A percentile compares a stretch with the other conserved stretches of the same genome.
Evolutionary conservation across 2,329 filamentous ascomycete genomes (phyloP).

Genomic region (Cladophialophora psammophila): DNA sequence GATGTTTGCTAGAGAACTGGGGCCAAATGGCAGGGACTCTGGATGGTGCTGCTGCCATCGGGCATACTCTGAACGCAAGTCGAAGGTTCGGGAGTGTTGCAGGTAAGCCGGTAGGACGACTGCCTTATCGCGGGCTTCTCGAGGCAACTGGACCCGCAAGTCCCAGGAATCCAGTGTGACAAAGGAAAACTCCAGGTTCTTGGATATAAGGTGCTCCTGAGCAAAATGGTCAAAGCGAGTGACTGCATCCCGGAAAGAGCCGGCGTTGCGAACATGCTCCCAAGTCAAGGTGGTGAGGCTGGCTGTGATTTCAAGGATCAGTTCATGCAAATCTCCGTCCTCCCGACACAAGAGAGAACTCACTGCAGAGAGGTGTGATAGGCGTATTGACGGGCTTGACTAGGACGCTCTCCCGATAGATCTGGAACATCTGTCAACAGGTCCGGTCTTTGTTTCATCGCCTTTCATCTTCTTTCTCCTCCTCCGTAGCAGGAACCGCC

Average conservation of each 20-base stretch:
- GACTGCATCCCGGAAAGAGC: slow-evolving; percentile 95
- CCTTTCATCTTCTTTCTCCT: slow-evolving; percentile 18
- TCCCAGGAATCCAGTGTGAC: slow-evolving; percentile 99
- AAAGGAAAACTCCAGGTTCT: slow-evolving; percentile 96
- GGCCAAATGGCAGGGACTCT: slow-evolving; percentile 94
- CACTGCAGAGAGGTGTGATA: slow-evolving; percentile 98
- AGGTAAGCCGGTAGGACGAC: slow-evolving; percentile 96
- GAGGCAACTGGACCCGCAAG: slow-evolving; percentile 93
- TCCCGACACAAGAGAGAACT: slow-evolving; percentile 56
- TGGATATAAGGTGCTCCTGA: slow-evolving; percentile 85
- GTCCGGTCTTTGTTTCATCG: slow-evolving; percentile 1
- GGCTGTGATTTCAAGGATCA: slow-evolving; percentile 62
- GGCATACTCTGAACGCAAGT: slow-evolving; percentile 96
- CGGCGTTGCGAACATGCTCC: slow-evolving; percentile 98
- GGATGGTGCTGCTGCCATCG: slow-evolving; percentile 98
- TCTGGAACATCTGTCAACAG: slow-evolving; percentile 59
- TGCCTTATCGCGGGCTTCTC: slow-evolving; percentile 96
- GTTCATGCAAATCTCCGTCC: slow-evolving; percentile 30
- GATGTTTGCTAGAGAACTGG: slow-evolving; percentile 94
- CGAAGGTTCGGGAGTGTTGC: slow-evolving; percentile 96
- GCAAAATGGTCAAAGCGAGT: slow-evolving; percentile 94
- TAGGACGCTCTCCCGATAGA: slow-evolving; percentile 93
- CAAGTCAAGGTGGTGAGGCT: slow-evolving; percentile 97
- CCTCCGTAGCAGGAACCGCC: slow-evolving; percentile 24
- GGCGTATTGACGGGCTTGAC: slow-evolving; percentile 99